phyloP scores from a whole-genome alignment of 768 basidiomycete species.

The Sporobolomyces pararoseus region DNA sequence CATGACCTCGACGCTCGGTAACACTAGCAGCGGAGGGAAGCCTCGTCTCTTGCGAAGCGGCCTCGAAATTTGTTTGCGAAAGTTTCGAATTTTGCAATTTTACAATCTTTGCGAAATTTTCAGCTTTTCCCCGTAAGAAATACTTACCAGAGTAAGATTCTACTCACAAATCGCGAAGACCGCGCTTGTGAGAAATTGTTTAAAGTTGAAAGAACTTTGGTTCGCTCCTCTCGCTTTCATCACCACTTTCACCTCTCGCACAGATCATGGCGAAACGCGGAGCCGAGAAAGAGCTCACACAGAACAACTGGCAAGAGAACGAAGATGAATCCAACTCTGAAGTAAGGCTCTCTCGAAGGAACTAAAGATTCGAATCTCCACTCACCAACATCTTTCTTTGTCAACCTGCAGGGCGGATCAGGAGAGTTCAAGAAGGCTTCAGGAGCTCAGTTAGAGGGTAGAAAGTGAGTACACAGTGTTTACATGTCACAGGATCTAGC shows the following conservation, averaged over 20 bases:
- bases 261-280: conserved; percentile 35
- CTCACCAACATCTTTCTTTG: not conserved
- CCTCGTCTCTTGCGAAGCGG: too few species aligned
- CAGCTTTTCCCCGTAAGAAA: not conserved
- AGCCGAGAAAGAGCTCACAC: conserved; percentile 38
- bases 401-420: conserved; percentile 8
- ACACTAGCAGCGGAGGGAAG: too few species aligned
- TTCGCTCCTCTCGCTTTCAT: not conserved
- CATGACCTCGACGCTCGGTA: too few species aligned
- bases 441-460: not conserved
- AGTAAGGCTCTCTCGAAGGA: not conserved
- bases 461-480: conserved; percentile 34
- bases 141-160: too few species aligned
- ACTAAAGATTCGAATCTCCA: not conserved
- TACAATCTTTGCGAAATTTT: too few species aligned
- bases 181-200: too few species aligned
- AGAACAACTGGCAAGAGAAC: conserved; percentile 36
- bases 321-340: conserved; percentile 19
- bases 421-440: conserved; percentile 32
- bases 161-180: too few species aligned
- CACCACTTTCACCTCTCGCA: not conserved
- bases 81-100: too few species aligned
- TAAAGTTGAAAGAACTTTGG: not conserved
- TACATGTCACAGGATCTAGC: too few species aligned
- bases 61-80: too few species aligned